Evolutionary conservation across 805 yeast genomes (phyloP).

Genomic region (Wickerhamomyces queroliae): DNA sequence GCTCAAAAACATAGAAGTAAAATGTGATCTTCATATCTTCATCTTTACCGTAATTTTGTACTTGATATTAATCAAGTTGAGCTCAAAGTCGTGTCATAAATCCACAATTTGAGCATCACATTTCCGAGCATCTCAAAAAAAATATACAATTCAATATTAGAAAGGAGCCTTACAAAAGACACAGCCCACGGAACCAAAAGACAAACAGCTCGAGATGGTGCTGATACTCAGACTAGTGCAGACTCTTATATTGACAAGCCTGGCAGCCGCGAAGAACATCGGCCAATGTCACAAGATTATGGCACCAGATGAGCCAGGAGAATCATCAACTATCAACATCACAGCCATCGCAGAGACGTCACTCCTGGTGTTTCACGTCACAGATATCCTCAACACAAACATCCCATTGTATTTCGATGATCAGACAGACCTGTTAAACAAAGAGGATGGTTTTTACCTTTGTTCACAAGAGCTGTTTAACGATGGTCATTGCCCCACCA

Average conservation of each 20-base stretch:
- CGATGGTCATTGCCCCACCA: not conserved
- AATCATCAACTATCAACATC: not conserved
- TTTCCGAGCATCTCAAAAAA: no score
- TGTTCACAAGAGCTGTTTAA: not conserved
- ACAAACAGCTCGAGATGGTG: not conserved
- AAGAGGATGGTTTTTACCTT: not conserved
- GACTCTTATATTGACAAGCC: not conserved
- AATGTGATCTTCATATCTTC: no score
- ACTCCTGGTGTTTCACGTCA: not conserved
- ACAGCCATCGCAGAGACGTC: not conserved
- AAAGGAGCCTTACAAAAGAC: no score
- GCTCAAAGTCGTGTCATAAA: no score
- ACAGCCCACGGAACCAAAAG: no score
- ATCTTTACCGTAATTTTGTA: no score
- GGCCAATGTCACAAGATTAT: not conserved
- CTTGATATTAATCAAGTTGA: no score
- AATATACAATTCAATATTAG: no score
- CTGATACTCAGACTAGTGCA: not conserved
- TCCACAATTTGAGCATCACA: no score
- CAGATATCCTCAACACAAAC: not conserved
- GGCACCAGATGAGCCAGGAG: conserved; percentile 1
- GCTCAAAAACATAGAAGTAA: no score
- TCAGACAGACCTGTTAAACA: not conserved
- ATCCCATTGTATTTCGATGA: not conserved
- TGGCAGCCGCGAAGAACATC: not conserved